Evolutionary conservation across 257 asterid species (phyloP), one percentile per base, ranked within the genome.

Genomic region (Nicotiana otophora): DNA sequence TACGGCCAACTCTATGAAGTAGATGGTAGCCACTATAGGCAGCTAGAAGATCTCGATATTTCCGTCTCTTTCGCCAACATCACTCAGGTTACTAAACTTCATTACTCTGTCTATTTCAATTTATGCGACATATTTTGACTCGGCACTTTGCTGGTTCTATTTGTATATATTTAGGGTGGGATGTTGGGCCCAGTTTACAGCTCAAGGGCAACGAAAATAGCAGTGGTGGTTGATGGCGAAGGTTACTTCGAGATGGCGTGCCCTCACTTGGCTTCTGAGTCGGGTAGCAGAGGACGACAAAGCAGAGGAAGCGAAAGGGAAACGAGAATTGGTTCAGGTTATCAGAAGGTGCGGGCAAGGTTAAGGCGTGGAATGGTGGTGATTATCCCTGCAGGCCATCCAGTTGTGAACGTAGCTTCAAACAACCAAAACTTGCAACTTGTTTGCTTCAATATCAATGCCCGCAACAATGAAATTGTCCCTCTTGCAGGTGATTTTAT

Each of bases 171-270:
- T 5, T 61, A 93, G 96, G 98, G 98, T 28, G 91, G 89, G 2
- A 95, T 95, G 99, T 51, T 69, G 0, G 89, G 88, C 68, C 95
- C 92, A 0, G 0, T 63, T 5, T 95, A 87, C 86, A 88, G 83
- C 88, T 91, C 99, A 0, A 88, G 80, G 89, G 85, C 91, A 3
- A 88, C 94, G 2, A 90, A 87, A 82, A 69, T 93, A 34, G 2
- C 36, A 0, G 1, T 86, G 0, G 97, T 93, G 8, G 64, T 86
- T 0, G 87, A 84, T 0, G 98, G 97, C 1, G 90, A 91, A 75
- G 99, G 99, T 15, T 88, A 85, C 87, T 83, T 88, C 11, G 94
- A 93, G 80, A 92, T 95, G 95, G 95, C 94, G 1, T 89, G 93
- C 60, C 98, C 98, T 0, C 96, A 92, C 81, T 51, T 90, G 54